Conservation (phyloP, 116 monocot genomes). For the Dioscorea cayenensis region DNA sequence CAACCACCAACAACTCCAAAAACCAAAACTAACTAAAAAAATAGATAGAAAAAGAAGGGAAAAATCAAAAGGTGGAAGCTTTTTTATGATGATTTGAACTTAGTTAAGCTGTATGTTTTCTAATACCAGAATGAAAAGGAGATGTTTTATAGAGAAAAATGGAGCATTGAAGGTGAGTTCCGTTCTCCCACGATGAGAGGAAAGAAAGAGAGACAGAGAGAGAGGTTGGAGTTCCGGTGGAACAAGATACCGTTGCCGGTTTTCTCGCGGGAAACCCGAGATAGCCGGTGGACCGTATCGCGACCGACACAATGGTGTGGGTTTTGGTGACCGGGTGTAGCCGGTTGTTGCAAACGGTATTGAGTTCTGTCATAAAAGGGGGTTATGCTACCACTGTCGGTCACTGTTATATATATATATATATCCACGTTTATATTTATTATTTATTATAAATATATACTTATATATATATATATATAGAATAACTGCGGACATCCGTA, state of each 20-base stretch:
- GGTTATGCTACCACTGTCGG: too few relatives aligned
- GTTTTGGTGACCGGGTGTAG: not conserved
- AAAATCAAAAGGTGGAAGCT: not conserved
- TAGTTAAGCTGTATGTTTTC: conserved; percentile 16
- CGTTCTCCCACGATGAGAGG: not conserved
- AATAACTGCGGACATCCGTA: too few relatives aligned
- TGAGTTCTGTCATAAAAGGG: not conserved
- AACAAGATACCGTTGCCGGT: conserved; percentile 1
- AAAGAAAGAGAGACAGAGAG: not conserved
- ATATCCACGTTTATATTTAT: too few relatives aligned
- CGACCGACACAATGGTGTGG: conserved; percentile 1
- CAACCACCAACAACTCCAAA: conserved; percentile 12
- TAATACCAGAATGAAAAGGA: conserved; percentile 1
- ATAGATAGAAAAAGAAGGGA: not conserved
- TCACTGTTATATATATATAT: too few relatives aligned
- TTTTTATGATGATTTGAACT: conserved; percentile 1
- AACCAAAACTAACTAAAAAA: not conserved
- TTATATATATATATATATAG: too few relatives aligned
- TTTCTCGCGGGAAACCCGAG: conserved; percentile 24
- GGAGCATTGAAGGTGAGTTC: not conserved
- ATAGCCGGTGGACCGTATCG: conserved; percentile 8
- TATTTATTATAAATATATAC: too few relatives aligned
- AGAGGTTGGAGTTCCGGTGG: not conserved
- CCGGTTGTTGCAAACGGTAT: not conserved
- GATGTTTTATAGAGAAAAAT: conserved; percentile 2